Percentiles rank a stretch among this genome's conserved stretches.
Evolutionary conservation across 495 filamentous ascomycete genomes (phyloP).

Genomic region (Annulohypoxylon moriforme): DNA sequence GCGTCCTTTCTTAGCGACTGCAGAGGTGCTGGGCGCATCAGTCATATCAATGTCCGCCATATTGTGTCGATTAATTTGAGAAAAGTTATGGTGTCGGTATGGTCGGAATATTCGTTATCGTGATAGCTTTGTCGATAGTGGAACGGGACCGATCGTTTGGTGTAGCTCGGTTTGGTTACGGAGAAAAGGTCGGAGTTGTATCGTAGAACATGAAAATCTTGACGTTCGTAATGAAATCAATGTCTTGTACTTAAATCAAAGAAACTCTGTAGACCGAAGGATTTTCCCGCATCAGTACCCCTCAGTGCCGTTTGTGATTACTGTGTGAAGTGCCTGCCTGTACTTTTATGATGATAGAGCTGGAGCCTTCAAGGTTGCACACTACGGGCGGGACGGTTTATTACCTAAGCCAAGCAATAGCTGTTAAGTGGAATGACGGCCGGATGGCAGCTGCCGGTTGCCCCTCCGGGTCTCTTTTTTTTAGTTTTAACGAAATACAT

Average conservation of each 20-base stretch:
- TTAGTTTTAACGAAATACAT: neutral
- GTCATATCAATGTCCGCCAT: constrained; percentile 99
- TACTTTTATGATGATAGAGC: neutral
- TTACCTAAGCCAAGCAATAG: neutral
- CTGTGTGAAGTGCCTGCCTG: neutral
- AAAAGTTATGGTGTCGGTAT: neutral
- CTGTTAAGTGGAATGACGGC: neutral
- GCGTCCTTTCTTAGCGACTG: constrained; percentile 65
- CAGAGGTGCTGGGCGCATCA: constrained; percentile 72
- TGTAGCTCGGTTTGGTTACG: neutral
- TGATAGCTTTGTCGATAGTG: neutral
- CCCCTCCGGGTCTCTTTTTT: constrained; percentile 6
- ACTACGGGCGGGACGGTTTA: neutral
- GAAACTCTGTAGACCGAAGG: neutral
- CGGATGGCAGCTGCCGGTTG: constrained; percentile 13
- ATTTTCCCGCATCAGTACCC: neutral
- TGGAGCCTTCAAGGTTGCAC: constrained; percentile 26
- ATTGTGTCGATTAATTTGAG: constrained; percentile 15
- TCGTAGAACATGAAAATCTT: neutral
- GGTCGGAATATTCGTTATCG: neutral
- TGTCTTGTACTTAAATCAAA: neutral
- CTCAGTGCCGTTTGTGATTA: neutral
- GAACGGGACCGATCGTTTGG: neutral
- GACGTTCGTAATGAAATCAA: neutral
- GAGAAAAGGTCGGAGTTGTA: constrained; percentile 1